These are phyloP conservation scores for Streptanthus diversifolius DNA, from an alignment of 345 rosid species.

Conservation along the genomic window DNA sequence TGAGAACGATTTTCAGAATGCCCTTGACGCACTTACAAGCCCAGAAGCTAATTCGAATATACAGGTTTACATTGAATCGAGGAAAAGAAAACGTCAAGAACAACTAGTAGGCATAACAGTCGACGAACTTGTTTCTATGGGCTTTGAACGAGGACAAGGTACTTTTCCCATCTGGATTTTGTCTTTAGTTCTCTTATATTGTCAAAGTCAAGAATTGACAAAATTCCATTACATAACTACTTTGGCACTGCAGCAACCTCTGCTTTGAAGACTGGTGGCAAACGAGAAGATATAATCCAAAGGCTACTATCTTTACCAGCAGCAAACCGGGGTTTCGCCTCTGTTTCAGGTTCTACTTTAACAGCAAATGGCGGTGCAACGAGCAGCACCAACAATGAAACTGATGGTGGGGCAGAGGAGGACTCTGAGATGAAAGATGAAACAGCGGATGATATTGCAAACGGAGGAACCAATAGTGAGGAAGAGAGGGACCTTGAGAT, in stretches of 20 bases:
- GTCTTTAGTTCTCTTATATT: neutral
- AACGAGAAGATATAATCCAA: constrained; percentile 47
- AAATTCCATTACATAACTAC: neutral
- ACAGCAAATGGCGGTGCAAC: neutral
- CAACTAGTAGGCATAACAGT: constrained; percentile 33
- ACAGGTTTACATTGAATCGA: constrained; percentile 67
- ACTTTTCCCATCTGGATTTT: neutral
- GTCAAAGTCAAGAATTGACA: neutral
- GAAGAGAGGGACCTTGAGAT: constrained; percentile 65
- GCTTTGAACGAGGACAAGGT: constrained; percentile 84
- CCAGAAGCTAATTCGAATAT: constrained; percentile 59
- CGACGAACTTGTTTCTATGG: constrained; percentile 77
- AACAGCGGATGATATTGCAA: constrained; percentile 41
- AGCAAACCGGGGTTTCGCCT: constrained; percentile 19
- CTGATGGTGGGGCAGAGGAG: constrained; percentile 32
- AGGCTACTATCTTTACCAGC: constrained; percentile 42
- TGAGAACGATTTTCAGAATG: constrained; percentile 75
- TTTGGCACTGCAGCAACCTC: constrained; percentile 45
- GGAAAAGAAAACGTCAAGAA: constrained; percentile 64
- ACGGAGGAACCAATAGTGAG: neutral
- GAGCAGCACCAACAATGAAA: constrained; percentile 10
- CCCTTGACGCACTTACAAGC: constrained; percentile 84
- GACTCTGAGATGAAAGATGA: constrained; percentile 79
- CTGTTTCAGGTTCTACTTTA: neutral
- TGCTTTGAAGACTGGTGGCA: constrained; percentile 52